Evolutionary conservation across 495 filamentous ascomycete genomes (phyloP).

Genomic region (Penicillium coprophilum): DNA sequence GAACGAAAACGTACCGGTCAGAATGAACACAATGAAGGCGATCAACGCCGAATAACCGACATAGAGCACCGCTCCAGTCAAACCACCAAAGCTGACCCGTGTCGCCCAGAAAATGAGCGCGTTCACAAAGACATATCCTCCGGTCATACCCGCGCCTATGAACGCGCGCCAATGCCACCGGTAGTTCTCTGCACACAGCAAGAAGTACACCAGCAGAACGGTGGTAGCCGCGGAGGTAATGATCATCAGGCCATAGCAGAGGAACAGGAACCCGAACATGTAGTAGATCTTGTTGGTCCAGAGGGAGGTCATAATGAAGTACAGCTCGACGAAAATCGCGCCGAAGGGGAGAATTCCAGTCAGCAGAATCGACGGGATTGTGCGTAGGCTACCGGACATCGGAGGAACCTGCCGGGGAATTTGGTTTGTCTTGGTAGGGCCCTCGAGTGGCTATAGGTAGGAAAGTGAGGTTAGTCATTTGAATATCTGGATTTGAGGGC

Average conservation of each 20-base stretch:
- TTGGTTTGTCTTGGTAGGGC: conserved; percentile 93
- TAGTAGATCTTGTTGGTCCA: conserved; percentile 99
- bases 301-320: conserved; percentile 97
- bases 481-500: not conserved
- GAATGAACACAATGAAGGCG: conserved; percentile 85
- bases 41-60: conserved; percentile 89
- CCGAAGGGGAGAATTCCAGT: conserved; percentile 92
- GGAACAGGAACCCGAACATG: conserved; percentile 99
- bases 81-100: conserved; percentile 77
- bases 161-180: conserved; percentile 98
- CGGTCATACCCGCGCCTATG: conserved; percentile 80
- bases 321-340: conserved; percentile 95
- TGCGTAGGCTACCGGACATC: conserved; percentile 73
- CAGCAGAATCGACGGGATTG: conserved; percentile 81
- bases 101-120: conserved; percentile 85
- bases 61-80: conserved; percentile 86
- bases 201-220: conserved; percentile 87
- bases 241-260: conserved; percentile 97
- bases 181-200: conserved; percentile 95
- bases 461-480: conserved; percentile 15
- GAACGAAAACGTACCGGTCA: conserved; percentile 70
- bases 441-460: conserved; percentile 51
- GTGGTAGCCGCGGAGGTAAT: conserved; percentile 92
- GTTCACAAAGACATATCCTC: conserved; percentile 85
- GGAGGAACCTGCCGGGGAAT: conserved; percentile 96